Evolutionary conservation across 139 green algal genomes (phyloP).

Genomic region (Prasinococcaceae sp.): DNA sequence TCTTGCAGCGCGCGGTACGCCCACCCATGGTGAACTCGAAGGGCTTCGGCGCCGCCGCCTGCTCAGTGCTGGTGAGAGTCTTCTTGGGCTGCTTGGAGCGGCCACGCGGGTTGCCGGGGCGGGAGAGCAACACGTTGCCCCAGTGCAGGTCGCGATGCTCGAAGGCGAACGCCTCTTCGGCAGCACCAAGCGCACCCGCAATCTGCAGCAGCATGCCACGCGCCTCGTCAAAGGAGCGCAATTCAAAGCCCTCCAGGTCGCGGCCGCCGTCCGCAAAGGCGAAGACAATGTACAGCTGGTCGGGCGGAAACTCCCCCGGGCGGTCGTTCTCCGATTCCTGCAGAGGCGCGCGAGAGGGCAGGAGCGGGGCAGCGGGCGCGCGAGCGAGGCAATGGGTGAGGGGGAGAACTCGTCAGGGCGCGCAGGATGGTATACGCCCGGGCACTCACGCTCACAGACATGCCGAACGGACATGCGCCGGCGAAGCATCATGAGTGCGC

Average conservation of each 20-base stretch:
- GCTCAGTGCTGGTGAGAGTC: not conserved
- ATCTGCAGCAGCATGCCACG: conserved; percentile 62
- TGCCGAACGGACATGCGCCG: too few species aligned
- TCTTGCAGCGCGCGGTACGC: not conserved
- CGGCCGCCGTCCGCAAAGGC: conserved; percentile 54
- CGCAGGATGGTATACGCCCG: too few species aligned
- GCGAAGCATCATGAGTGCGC: too few species aligned
- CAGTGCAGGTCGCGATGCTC: conserved; percentile 97
- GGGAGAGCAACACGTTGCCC: conserved; percentile 44
- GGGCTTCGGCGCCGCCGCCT: not conserved
- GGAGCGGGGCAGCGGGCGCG: too few species aligned
- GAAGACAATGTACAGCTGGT: conserved; percentile 47
- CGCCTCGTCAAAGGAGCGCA: conserved; percentile 51
- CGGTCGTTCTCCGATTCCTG: conserved; percentile 62
- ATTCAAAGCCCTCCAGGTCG: conserved; percentile 72
- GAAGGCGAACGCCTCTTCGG: conserved; percentile 72
- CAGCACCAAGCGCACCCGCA: conserved; percentile 60
- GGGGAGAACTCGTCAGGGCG: too few species aligned
- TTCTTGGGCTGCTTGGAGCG: conserved; percentile 1
- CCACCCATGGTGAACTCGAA: conserved; percentile 3
- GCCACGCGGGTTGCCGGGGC: not conserved
- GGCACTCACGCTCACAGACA: too few species aligned
- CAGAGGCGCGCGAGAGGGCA: not conserved
- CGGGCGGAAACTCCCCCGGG: conserved; percentile 30
- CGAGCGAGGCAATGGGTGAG: too few species aligned